Percentiles rank a stretch among this genome's conserved stretches.
phyloP scores from a whole-genome alignment of 1,139 yeast genomes.

The Lizanozyma gosingica region DNA sequence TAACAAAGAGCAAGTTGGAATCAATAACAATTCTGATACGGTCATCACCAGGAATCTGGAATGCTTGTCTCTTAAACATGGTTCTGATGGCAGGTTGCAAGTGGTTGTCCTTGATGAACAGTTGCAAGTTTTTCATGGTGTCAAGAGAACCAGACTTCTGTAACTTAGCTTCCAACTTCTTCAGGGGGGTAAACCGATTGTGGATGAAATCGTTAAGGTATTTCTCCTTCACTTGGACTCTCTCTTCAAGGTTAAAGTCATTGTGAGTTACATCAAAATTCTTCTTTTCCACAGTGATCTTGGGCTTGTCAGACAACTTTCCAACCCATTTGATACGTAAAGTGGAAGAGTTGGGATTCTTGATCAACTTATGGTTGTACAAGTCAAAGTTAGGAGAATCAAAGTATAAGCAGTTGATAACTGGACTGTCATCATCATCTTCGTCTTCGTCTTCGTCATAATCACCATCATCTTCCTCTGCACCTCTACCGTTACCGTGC shows the following conservation, averaged over 20 bases:
- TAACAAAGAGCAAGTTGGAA: slow-evolving; percentile 74
- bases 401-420: slow-evolving; percentile 78
- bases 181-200: slow-evolving; percentile 34
- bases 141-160: slow-evolving; percentile 47
- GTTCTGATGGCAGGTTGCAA: slow-evolving; percentile 85
- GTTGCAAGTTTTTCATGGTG: slow-evolving; percentile 48
- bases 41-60: slow-evolving; percentile 97
- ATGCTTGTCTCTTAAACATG: slow-evolving; percentile 85
- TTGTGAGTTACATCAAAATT: slow-evolving; percentile 50
- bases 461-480: slow-evolving; percentile 19
- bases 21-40: slow-evolving; percentile 84
- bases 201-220: slow-evolving; percentile 56
- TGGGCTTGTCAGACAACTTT: slow-evolving; percentile 64
- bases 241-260: slow-evolving; percentile 45
- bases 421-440: slow-evolving; percentile 56
- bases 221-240: slow-evolving; percentile 70
- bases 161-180: slow-evolving; percentile 37
- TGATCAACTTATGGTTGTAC: slow-evolving; percentile 75
- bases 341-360: slow-evolving; percentile 62
- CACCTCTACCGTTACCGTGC: slow-evolving; percentile 16
- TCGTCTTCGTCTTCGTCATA: slow-evolving; percentile 31
- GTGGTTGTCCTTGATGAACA: slow-evolving; percentile 54
- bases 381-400: slow-evolving; percentile 78
- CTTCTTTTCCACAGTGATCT: slow-evolving; percentile 73
- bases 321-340: slow-evolving; percentile 91